Base-by-base conservation (phyloP, 208 protist species). In the Acanthamoeba lenticulata region DNA sequence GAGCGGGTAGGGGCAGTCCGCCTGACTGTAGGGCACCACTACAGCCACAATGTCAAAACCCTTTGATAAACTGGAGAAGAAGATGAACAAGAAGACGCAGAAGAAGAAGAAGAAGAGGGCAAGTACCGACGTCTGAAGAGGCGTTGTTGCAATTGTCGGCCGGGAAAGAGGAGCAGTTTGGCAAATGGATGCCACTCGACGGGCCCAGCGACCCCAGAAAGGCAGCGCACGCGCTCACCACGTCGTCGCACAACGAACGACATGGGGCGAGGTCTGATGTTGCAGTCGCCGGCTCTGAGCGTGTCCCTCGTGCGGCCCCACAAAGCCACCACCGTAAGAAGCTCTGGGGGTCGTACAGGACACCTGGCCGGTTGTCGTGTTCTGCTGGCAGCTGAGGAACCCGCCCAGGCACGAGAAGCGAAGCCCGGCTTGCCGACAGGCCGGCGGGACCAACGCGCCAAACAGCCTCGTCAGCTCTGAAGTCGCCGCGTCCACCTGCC, bases 1-100 rank as follows among this genome's bases (percentile, higher is more conserved):
- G 44, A 86, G 77, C 27, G 77, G 77, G 27, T 86, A 57, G 6
- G 77, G 77, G 32, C 77, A 86, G 45, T 86, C 77, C 19, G 77
- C 77, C 24, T 86, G 77, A 4, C 44, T 60, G 45, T 86, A 86
- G 7, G 44, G n/a, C 21, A 86, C 77, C 13, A 57, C 77, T 86
- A 38, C 7, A 0, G 38, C 27, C 32, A 74, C 55, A n/a, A 62
- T 24, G 29, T 1, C 24, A 0, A n/a, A 11, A 52, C 15, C 15
- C 7, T 36, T 27, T 29, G 3, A 19, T 55, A 21, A 55, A 15
- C 19, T 55, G 49, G 34, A 21, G 19, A 6, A 40, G 74, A 57
- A n/a, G n/a, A n/a, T n/a, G n/a, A n/a, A n/a, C n/a, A n/a, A n/a
- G n/a, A n/a, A n/a, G n/a, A n/a, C n/a, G 2, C 11, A 57, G 74